Evolutionary conservation across 2,329 filamentous ascomycete genomes (phyloP).

Genomic region (Penicillium sp.): DNA sequence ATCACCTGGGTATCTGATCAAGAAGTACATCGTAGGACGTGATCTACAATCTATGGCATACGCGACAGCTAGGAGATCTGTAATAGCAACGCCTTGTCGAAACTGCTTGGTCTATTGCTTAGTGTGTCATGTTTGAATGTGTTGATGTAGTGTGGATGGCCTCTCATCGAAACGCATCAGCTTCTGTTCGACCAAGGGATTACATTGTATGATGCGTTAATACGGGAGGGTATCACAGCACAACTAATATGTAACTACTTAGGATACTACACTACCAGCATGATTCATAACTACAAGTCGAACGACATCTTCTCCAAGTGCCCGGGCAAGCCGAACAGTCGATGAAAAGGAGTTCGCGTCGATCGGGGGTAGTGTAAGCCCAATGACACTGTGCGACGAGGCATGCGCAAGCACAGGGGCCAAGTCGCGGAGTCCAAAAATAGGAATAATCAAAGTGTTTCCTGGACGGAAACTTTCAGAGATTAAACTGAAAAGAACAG

Average conservation of each 20-base stretch:
- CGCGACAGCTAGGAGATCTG: not conserved
- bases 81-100: not conserved
- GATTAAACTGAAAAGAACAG: slow-evolving; percentile 98
- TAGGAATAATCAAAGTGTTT: slow-evolving; percentile 76
- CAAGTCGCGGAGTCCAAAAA: slow-evolving; percentile 61
- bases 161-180: no score
- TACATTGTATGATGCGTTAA: no score
- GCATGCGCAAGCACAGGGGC: slow-evolving; percentile 73
- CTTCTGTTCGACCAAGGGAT: no score
- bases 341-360: slow-evolving; percentile 66
- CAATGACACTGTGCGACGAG: slow-evolving; percentile 66
- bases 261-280: no score
- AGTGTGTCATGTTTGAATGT: no score
- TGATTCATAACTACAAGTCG: no score
- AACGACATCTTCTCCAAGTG: slow-evolving; percentile 60
- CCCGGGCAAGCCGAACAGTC: slow-evolving; percentile 51
- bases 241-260: no score
- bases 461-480: slow-evolving; percentile 76
- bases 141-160: no score
- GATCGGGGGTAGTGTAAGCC: slow-evolving; percentile 72
- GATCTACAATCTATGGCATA: not conserved
- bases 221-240: no score
- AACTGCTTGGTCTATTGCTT: not conserved
- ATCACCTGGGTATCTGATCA: not conserved
- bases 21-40: not conserved